These are phyloP conservation scores for Friedmanniomyces endolithicus DNA, from an alignment of 495 filamentous ascomycete genomes.

Conservation along the genomic window DNA sequence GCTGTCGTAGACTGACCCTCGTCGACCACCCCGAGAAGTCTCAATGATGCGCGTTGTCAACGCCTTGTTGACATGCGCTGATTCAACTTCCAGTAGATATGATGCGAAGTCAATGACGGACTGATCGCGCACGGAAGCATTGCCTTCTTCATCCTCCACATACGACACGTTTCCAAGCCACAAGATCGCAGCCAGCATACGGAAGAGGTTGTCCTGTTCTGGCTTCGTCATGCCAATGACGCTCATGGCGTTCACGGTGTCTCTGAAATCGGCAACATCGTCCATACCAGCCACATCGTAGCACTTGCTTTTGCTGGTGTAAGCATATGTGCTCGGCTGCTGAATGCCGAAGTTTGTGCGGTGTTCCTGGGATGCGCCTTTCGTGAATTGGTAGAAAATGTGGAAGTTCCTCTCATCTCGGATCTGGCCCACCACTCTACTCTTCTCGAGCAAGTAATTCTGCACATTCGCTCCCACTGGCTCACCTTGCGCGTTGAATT, in stretches of 20 bases:
- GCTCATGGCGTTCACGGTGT: slow-evolving; percentile 88
- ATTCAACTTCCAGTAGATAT: slow-evolving; percentile 81
- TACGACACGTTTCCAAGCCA: slow-evolving; percentile 95
- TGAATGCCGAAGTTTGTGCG: slow-evolving; percentile 78
- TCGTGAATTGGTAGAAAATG: slow-evolving; percentile 98
- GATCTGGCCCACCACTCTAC: slow-evolving; percentile 91
- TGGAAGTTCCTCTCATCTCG: slow-evolving; percentile 95
- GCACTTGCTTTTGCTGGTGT: slow-evolving; percentile 89
- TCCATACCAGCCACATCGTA: slow-evolving; percentile 88
- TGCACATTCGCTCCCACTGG: slow-evolving; percentile 95
- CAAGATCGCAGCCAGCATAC: slow-evolving; percentile 82
- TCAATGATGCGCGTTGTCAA: slow-evolving; percentile 83
- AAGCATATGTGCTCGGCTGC: slow-evolving; percentile 84
- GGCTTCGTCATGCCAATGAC: slow-evolving; percentile 76
- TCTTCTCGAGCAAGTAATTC: slow-evolving; percentile 94
- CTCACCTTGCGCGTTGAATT: slow-evolving; percentile 88
- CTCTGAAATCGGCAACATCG: slow-evolving; percentile 77
- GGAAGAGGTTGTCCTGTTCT: slow-evolving; percentile 95
- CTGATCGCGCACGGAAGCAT: slow-evolving; percentile 71
- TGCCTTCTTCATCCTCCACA: slow-evolving; percentile 73
- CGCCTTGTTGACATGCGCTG: slow-evolving; percentile 68
- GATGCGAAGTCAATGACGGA: slow-evolving; percentile 89
- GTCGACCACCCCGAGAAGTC: slow-evolving; percentile 68
- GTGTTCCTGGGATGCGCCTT: slow-evolving; percentile 78
- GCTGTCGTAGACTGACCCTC: slow-evolving; percentile 78